Percentiles rank a stretch among this genome's conserved stretches.
Evolutionary conservation across 2,329 filamentous ascomycete species (phyloP).

Genomic region (Claviceps purpurea): DNA sequence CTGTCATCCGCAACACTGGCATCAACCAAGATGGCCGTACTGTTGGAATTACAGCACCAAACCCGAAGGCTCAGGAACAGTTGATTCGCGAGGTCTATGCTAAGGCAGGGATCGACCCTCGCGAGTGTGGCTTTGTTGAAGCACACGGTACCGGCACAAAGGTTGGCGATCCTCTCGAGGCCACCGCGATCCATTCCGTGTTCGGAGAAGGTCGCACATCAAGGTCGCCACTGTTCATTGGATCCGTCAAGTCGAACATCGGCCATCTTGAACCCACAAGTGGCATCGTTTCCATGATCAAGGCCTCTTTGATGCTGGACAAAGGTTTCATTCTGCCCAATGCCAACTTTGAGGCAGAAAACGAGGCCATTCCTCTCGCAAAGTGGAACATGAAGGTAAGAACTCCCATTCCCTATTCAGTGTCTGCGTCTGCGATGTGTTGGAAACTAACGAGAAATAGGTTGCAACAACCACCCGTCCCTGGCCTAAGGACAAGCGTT

Average conservation of each 20-base stretch:
- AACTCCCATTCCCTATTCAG: conserved; percentile 12
- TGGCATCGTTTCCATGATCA: conserved; percentile 36
- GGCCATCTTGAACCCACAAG: conserved; percentile 38
- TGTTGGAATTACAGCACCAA: conserved; percentile 37
- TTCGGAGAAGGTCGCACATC: conserved; percentile 25
- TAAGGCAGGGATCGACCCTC: conserved; percentile 14
- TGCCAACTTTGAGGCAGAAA: conserved; percentile 34
- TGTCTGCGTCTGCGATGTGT: not conserved
- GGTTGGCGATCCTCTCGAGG: conserved; percentile 41
- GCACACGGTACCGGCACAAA: conserved; percentile 44
- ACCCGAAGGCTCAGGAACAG: conserved; percentile 29
- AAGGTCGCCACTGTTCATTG: conserved; percentile 28
- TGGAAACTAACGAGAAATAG: conserved; percentile 8
- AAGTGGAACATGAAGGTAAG: conserved; percentile 37
- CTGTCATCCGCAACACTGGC: conserved; percentile 35
- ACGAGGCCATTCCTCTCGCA: conserved; percentile 33
- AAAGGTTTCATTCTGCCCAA: conserved; percentile 36
- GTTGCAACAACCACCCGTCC: conserved; percentile 29
- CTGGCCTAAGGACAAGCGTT: conserved; percentile 34
- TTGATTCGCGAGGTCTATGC: conserved; percentile 26
- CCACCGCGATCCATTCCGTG: conserved; percentile 30
- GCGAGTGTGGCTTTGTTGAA: conserved; percentile 26
- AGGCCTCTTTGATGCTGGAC: conserved; percentile 36
- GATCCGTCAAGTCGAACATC: conserved; percentile 36
- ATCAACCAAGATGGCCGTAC: conserved; percentile 43